Evolutionary conservation across 2,329 filamentous ascomycete genomes (phyloP).

Genomic region (Escovopsis sp.): DNA sequence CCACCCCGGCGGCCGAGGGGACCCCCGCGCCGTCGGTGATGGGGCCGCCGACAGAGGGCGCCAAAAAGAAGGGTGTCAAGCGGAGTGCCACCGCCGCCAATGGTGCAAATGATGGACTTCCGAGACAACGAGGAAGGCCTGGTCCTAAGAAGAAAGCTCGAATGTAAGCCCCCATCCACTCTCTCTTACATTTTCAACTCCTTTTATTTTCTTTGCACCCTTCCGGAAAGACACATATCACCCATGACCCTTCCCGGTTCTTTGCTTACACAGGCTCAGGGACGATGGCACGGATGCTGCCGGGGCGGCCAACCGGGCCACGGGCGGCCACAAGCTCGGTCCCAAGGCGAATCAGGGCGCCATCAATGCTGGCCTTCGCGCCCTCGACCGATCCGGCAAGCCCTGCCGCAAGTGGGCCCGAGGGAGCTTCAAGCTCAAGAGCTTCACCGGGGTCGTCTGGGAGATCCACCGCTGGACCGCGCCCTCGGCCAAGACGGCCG

Average conservation of each 20-base stretch:
- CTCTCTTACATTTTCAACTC: conserved; percentile 1
- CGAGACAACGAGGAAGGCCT: conserved; percentile 72
- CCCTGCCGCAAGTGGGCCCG: conserved; percentile 86
- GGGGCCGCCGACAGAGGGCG: conserved; percentile 44
- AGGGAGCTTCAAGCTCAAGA: conserved; percentile 73
- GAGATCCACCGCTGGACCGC: conserved; percentile 71
- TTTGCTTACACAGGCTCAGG: conserved; percentile 19
- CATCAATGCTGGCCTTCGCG: conserved; percentile 90
- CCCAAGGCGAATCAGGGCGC: conserved; percentile 94
- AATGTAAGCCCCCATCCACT: conserved; percentile 50
- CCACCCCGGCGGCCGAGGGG: conserved; percentile 40
- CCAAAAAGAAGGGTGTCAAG: conserved; percentile 65
- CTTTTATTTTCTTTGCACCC: conserved; percentile 1
- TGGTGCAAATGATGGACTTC: conserved; percentile 42
- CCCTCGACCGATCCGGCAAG: conserved; percentile 81
- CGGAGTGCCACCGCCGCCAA: conserved; percentile 51
- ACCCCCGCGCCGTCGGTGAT: conserved; percentile 42
- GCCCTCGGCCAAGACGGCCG: conserved; percentile 40
- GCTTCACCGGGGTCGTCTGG: conserved; percentile 81
- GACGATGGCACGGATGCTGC: conserved; percentile 49
- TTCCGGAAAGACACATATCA: not conserved
- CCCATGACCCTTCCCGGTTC: conserved; percentile 14
- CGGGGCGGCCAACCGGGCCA: conserved; percentile 31
- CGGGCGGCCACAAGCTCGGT: conserved; percentile 65
- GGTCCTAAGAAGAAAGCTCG: conserved; percentile 93